These are phyloP conservation scores for Arabidopsis arenosa DNA, from an alignment of 345 rosid species.

Conservation along the genomic window DNA sequence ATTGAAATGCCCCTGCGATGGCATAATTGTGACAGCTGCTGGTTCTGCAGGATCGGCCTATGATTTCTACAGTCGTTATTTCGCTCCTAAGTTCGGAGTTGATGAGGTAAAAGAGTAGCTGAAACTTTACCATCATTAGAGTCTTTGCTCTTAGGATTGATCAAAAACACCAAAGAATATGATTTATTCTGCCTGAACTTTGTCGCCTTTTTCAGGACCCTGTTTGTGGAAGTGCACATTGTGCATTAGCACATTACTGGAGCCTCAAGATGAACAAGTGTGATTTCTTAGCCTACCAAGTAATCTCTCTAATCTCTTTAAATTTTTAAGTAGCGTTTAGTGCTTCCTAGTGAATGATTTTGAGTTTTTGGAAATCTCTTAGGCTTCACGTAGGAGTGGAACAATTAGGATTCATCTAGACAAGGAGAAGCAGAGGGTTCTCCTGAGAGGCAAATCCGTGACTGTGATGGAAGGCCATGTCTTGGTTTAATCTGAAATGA, in stretches of 20 bases:
- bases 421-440: conserved; percentile 58
- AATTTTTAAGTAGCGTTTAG: neutral
- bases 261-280: conserved; percentile 64
- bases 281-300: conserved; percentile 66
- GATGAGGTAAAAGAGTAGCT: conserved; percentile 59
- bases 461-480: conserved; percentile 71
- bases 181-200: neutral
- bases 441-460: conserved; percentile 68
- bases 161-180: conserved; percentile 4
- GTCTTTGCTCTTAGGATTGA: conserved; percentile 15
- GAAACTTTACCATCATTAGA: neutral
- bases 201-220: conserved; percentile 62
- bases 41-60: conserved; percentile 64
- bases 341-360: conserved; percentile 17
- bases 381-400: conserved; percentile 82
- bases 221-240: conserved; percentile 79
- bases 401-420: conserved; percentile 58
- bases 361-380: neutral
- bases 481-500: conserved; percentile 48
- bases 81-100: conserved; percentile 67
- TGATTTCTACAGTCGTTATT: conserved; percentile 72
- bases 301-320: conserved; percentile 30
- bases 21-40: conserved; percentile 63
- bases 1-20: conserved; percentile 56
- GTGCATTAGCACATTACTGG: conserved; percentile 81